Evolutionary conservation across 352 stramenopile species (phyloP).

Genomic region (Pythium dissimile): DNA sequence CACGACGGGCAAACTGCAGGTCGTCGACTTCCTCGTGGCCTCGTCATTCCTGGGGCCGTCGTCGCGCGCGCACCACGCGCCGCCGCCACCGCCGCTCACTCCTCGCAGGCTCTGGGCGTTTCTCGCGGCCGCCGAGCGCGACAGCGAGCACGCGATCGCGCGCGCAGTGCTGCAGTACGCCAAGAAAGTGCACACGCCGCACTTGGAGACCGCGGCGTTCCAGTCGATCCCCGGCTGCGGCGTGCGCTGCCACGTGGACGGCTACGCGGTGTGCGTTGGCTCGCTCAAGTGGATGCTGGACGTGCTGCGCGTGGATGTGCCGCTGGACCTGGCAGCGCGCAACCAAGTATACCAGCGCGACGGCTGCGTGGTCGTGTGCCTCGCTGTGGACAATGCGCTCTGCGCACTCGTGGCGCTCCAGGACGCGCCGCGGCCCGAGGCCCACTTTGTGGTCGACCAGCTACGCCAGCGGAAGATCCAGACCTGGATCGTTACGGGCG

Average conservation of each 20-base stretch:
- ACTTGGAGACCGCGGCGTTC: constrained; percentile 32
- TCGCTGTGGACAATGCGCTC: constrained; percentile 55
- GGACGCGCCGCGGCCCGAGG: constrained; percentile 49
- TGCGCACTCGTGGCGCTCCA: constrained; percentile 47
- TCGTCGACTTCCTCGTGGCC: constrained; percentile 31
- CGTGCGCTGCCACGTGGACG: constrained; percentile 39
- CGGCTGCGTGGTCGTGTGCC: constrained; percentile 56
- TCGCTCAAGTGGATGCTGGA: constrained; percentile 72
- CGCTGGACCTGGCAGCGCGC: constrained; percentile 33
- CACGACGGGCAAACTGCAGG: constrained; percentile 50
- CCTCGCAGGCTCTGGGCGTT: constrained; percentile 37
- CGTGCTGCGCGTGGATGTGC: constrained; percentile 40
- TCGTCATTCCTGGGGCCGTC: constrained; percentile 6
- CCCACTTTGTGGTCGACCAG: constrained; percentile 46
- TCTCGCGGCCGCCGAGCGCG: constrained; percentile 45
- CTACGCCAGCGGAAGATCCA: constrained; percentile 55
- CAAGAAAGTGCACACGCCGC: constrained; percentile 22
- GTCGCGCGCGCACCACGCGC: neutral
- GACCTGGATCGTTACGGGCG: constrained; percentile 75
- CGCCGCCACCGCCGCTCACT: constrained; percentile 1
- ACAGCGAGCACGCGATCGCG: constrained; percentile 67
- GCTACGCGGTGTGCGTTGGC: constrained; percentile 35
- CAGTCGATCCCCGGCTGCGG: constrained; percentile 56
- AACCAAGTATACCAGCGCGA: constrained; percentile 48
- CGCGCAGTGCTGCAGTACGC: constrained; percentile 50